These are phyloP conservation scores for Populus tremula DNA, from an alignment of 345 rosid genomes.

Conservation along the genomic window DNA sequence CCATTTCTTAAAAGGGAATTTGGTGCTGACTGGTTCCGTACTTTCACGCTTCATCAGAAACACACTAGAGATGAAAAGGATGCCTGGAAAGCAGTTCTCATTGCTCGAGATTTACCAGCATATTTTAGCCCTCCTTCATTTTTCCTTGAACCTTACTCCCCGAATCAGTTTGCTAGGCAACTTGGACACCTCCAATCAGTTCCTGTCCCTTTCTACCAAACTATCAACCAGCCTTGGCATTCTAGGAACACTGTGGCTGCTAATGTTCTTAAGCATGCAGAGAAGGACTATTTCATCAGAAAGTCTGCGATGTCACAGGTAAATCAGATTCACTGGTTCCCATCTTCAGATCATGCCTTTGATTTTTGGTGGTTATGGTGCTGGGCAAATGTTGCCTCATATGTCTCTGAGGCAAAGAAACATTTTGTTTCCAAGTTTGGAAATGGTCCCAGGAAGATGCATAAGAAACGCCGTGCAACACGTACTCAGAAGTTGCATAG, in stretches of 20 bases:
- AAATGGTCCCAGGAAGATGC: not conserved
- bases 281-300: not conserved
- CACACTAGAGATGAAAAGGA: not conserved
- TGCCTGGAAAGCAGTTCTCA: not conserved
- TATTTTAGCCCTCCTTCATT: not conserved
- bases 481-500: not conserved
- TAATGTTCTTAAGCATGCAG: not conserved
- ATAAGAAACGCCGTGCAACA: not conserved
- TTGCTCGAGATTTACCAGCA: not conserved
- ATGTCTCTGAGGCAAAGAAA: not conserved
- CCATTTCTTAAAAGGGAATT: not conserved
- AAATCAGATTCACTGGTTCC: not conserved
- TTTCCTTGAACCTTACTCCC: not conserved
- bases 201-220: not conserved
- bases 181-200: not conserved
- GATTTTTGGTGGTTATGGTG: not conserved
- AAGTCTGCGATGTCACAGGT: not conserved
- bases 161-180: not conserved
- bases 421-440: not conserved
- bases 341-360: not conserved
- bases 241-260: not conserved
- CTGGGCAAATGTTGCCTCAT: not conserved
- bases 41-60: not conserved
- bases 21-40: not conserved
- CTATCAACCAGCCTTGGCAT: not conserved